Evolutionary conservation across 2,329 filamentous ascomycete species (phyloP), one percentile per base, ranked within the genome.

Genomic region (Drechslera avenae): DNA sequence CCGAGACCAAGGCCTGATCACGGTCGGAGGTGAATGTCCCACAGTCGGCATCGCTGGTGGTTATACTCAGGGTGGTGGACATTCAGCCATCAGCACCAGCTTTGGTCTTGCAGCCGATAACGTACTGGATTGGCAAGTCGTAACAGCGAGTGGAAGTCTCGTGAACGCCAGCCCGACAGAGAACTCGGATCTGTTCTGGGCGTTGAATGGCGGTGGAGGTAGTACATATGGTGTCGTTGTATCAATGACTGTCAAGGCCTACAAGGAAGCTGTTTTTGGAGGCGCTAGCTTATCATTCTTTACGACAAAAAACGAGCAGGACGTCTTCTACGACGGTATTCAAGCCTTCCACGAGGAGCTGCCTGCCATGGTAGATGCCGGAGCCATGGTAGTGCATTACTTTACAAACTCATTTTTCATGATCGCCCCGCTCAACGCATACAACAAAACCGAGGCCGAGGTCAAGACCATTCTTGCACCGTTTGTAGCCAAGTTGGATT

Each of bases 31-130:
- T 1, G 53, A 62, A 7, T 68, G 63, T 67, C 52, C 63, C 39
- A 79, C 75, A 2, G 80, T 85, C 5, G 81, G 81, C 43, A 57
- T 69, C 12, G 63, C 62, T 13, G 81, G 63, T 16, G 61, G 64
- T 14, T 64, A 60, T 32, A 44, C 54, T 1, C 50, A 58, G 19
- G 59, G 79, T 2, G 82, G 80, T 23, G 82, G 82, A 0, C 80
- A 85, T 65, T 78, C 76, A 8, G 79, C 79, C 5, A 62, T 84
- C 34, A 77, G 76, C 14, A 73, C 73, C 18, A 68, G 75, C 39
- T 79, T 78, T 56, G 67, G 67, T 3, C 58, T 69, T 17, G 59
- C 58, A 3, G 63, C 58, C 5, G 66, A 69, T 39, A 60, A 67
- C 9, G 60, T 66, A 3, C 37, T 63, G 2, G 47, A 54, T 6